These are phyloP conservation scores for Wickerhamomyces bisporus DNA, from an alignment of 805 yeast species.

Conservation along the genomic window DNA sequence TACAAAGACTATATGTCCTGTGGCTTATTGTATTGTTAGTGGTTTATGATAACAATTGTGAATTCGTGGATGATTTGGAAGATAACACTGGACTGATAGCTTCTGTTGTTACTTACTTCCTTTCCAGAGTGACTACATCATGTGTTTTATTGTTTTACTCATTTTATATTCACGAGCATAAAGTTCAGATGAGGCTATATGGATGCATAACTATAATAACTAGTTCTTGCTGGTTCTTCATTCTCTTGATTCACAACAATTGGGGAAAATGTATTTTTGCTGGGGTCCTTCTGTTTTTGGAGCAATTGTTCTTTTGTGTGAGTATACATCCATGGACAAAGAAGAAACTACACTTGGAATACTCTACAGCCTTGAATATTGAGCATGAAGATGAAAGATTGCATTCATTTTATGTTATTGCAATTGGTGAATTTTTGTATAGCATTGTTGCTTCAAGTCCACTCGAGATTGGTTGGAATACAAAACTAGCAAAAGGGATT, in stretches of 20 bases:
- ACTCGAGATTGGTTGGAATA: constrained; percentile 37
- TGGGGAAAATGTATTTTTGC: constrained; percentile 43
- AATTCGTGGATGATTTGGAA: constrained; percentile 30
- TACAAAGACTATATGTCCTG: constrained; percentile 46
- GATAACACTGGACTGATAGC: constrained; percentile 32
- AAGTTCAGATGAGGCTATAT: constrained; percentile 44
- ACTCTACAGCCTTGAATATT: constrained; percentile 57
- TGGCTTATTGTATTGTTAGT: constrained; percentile 49
- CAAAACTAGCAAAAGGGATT: constrained; percentile 42
- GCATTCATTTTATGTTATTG: constrained; percentile 55
- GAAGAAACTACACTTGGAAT: constrained; percentile 34
- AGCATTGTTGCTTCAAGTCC: constrained; percentile 46
- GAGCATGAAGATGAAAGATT: constrained; percentile 64
- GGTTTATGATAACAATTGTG: constrained; percentile 45
- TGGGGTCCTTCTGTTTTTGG: constrained; percentile 35
- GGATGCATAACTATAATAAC: constrained; percentile 29
- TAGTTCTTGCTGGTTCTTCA: constrained; percentile 43
- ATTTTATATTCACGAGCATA: constrained; percentile 41
- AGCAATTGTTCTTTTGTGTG: constrained; percentile 32
- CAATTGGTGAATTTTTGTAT: constrained; percentile 59
- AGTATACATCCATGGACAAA: constrained; percentile 46
- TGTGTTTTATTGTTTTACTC: constrained; percentile 32
- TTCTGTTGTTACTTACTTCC: constrained; percentile 34
- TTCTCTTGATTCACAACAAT: constrained; percentile 39
- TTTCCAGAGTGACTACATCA: constrained; percentile 34